Percentiles rank a stretch among this genome's conserved stretches.
These are phyloP conservation scores for Monilinia aucupariae DNA, from an alignment of 2,329 filamentous ascomycete genomes.

Conservation along the genomic window DNA sequence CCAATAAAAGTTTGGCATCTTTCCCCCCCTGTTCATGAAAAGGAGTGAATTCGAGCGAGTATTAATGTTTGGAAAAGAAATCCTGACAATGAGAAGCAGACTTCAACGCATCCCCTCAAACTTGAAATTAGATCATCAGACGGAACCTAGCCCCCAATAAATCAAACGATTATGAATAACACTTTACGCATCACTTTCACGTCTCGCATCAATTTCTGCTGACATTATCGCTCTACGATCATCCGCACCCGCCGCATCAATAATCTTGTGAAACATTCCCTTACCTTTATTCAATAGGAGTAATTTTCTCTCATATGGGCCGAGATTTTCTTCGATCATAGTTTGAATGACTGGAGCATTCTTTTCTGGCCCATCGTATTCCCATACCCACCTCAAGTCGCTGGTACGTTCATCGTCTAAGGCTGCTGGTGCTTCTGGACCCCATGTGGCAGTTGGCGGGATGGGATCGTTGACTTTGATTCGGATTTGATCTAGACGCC, in stretches of 20 bases:
- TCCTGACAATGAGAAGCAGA: conserved; percentile 9
- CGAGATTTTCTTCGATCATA: conserved; percentile 50
- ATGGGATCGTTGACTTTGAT: conserved; percentile 34
- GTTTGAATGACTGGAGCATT: conserved; percentile 40
- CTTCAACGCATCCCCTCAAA: conserved; percentile 5
- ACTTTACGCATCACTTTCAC: conserved; percentile 7
- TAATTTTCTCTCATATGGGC: conserved; percentile 48
- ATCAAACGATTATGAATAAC: conserved; percentile 4
- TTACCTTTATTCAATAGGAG: conserved; percentile 39
- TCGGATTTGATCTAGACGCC: conserved; percentile 26
- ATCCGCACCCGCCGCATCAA: conserved; percentile 10
- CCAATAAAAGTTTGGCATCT: background rate
- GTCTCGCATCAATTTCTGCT: conserved; percentile 6
- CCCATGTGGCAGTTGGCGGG: conserved; percentile 34
- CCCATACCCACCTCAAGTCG: conserved; percentile 48
- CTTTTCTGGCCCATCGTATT: conserved; percentile 44
- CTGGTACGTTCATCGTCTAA: conserved; percentile 30
- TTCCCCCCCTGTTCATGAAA: background rate
- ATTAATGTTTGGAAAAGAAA: background rate
- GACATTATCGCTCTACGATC: conserved; percentile 1
- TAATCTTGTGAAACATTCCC: conserved; percentile 18
- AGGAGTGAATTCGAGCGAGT: background rate
- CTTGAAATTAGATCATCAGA: conserved; percentile 10
- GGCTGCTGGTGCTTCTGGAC: conserved; percentile 27
- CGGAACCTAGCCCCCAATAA: conserved; percentile 13